phyloP scores from a whole-genome alignment of 139 green algal genomes.

The Coccomyxa sp. region DNA sequence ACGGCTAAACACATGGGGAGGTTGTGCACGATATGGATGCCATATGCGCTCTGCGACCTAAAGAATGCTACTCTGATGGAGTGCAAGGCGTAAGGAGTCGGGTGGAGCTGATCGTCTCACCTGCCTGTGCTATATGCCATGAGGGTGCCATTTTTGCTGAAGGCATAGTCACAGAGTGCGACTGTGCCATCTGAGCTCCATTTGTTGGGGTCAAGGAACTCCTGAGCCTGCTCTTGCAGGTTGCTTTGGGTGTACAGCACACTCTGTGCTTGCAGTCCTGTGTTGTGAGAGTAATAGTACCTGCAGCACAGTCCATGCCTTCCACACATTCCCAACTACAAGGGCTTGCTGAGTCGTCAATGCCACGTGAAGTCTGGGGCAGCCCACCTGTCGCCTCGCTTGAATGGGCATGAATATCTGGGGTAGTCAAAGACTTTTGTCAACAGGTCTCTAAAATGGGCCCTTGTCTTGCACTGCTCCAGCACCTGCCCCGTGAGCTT shows the following conservation, averaged over 20 bases:
- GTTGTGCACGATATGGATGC: too few relatives aligned
- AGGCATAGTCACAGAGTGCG: constrained; percentile 20
- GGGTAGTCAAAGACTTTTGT: constrained; percentile 74
- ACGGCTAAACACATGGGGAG: too few relatives aligned
- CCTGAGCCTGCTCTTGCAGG: constrained; percentile 34
- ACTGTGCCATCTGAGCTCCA: constrained; percentile 72
- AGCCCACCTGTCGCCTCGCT: neutral
- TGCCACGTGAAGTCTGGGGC: too few relatives aligned
- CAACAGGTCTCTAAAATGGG: constrained; percentile 57
- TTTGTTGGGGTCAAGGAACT: constrained; percentile 92
- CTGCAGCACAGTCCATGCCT: neutral
- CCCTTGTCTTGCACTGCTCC: constrained; percentile 52
- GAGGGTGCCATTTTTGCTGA: constrained; percentile 69
- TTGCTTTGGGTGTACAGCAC: constrained; percentile 67
- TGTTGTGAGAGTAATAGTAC: constrained; percentile 88
- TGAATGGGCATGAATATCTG: constrained; percentile 3
- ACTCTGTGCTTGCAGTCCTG: constrained; percentile 80
- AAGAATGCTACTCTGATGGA: neutral
- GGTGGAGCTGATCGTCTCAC: neutral
- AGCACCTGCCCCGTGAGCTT: constrained; percentile 66
- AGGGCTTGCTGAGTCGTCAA: too few relatives aligned
- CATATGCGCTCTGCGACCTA: too few relatives aligned
- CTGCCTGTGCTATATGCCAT: constrained; percentile 67
- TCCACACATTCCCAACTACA: neutral
- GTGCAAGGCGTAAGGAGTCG: neutral